These are phyloP conservation scores for Neurospora tetraspora DNA, from an alignment of 495 filamentous ascomycete species.

Conservation along the genomic window DNA sequence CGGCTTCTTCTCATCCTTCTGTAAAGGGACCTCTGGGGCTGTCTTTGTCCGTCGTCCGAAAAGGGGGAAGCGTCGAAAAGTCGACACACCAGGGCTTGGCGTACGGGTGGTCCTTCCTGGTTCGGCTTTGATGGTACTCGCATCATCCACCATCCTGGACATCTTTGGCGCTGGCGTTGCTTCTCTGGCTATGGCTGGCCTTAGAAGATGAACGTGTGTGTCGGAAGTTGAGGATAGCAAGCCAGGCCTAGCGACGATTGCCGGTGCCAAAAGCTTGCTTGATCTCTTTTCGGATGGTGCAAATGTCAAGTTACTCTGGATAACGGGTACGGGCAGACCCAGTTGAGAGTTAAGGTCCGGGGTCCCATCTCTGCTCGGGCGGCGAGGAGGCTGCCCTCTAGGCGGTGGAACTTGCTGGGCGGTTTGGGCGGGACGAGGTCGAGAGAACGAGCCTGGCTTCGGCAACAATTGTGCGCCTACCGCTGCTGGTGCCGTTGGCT, in stretches of 20 bases:
- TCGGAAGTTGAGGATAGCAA: constrained; percentile 21
- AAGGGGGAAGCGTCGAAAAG: constrained; percentile 56
- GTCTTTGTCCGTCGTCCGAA: constrained; percentile 67
- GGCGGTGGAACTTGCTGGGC: constrained; percentile 20
- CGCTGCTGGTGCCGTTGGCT: constrained; percentile 22
- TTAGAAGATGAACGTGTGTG: constrained; percentile 13
- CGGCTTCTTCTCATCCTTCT: constrained; percentile 45
- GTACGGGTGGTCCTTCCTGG: constrained; percentile 26
- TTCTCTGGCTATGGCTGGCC: constrained; percentile 25
- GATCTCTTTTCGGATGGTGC: constrained; percentile 35
- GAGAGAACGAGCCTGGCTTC: constrained; percentile 16
- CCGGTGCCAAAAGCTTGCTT: constrained; percentile 27
- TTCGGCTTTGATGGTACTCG: constrained; percentile 20
- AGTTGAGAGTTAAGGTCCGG: constrained; percentile 50
- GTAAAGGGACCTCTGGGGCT: constrained; percentile 38
- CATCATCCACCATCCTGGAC: constrained; percentile 12
- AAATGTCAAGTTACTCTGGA: constrained; percentile 64
- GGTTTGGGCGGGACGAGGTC: constrained; percentile 15
- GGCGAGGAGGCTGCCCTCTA: constrained; percentile 36
- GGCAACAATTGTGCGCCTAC: constrained; percentile 14
- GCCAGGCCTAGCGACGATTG: constrained; percentile 19
- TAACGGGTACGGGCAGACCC: constrained; percentile 53
- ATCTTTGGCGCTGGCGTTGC: constrained; percentile 27
- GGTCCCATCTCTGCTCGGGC: constrained; percentile 78
- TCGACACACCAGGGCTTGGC: constrained; percentile 37